Evolutionary conservation across 352 stramenopile species (phyloP).

Genomic region (Pythium phragmiticola): DNA sequence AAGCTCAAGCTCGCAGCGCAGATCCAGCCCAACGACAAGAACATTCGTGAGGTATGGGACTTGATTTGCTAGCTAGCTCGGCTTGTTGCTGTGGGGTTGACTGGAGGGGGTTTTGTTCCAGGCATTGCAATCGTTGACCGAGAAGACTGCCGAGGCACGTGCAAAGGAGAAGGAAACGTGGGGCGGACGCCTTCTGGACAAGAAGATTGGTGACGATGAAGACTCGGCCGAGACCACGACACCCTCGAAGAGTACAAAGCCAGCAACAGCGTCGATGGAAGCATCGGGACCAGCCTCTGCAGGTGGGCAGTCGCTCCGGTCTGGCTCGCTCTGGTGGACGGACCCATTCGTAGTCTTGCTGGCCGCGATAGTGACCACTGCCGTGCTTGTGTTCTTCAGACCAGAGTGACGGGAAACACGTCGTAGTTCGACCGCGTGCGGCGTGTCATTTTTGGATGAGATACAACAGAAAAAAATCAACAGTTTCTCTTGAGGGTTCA

Average conservation of each 20-base stretch:
- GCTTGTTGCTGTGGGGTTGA: not conserved
- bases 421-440: constrained; percentile 19
- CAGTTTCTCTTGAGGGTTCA: not conserved
- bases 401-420: not conserved
- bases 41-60: constrained; percentile 53
- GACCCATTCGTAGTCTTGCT: constrained; percentile 18
- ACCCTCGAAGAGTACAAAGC: not conserved
- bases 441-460: constrained; percentile 20
- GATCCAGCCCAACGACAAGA: constrained; percentile 63
- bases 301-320: constrained; percentile 15
- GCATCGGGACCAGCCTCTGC: not conserved
- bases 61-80: too few species aligned
- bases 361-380: constrained; percentile 20
- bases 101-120: constrained; percentile 2
- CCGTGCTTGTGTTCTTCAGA: constrained; percentile 25
- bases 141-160: constrained; percentile 50
- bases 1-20: constrained; percentile 69
- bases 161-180: constrained; percentile 70
- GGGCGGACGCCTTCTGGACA: constrained; percentile 55
- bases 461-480: not conserved
- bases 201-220: constrained; percentile 16
- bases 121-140: constrained; percentile 44
- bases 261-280: not conserved
- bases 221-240: not conserved
- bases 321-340: constrained; percentile 14